Base-by-base conservation (phyloP, 176 grass and related monocot genomes). In the Juncus effusus region DNA sequence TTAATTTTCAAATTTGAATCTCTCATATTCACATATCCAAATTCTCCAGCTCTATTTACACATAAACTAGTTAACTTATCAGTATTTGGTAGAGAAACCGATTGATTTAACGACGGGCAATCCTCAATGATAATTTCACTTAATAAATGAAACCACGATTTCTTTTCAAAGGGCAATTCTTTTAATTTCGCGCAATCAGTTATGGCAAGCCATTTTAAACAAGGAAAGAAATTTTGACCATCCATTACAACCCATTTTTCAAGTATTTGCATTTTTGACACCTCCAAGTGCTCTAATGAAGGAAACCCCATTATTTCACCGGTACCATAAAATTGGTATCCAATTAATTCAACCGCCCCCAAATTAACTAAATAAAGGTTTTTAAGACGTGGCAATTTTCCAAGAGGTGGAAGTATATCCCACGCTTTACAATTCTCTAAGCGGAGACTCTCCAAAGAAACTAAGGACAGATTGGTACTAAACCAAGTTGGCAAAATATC, bases 281-380 rank as follows among this genome's bases (percentile, higher is more conserved):
- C 7, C n/a, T 76, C 73, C n/a, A 85, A 59, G 35, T 81, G 61
- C 36, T 81, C 35, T 40, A 81, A 67, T 16, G 55, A 76, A 60
- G 61, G 73, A 54, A 85, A 71, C 14, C 67, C 15, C 1, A 56
- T 59, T 40, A 45, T 15, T 13, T 5, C 53, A 7, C 28, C 0
- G 56, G 5, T 59, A 15, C 67, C 67, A 7, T 71, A 59, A 71
- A 71, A 71, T 28, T 59, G 67, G 7, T 71, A 16, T 40, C 40
- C n/a, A 0, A 80, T 57, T 36, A 67, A 15, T 73, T 40, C 28
- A 3, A 83, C 12, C 10, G 52, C 47, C 1, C 47, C 11, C 35
- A 83, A 74, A 60, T 62, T 83, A 4, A 40, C 40, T n/a, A 78
- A 45, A 54, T 7, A 57, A 7, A 79, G 44, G 39, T 54, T 75